phyloP scores from a whole-genome alignment of 352 stramenopile species.

The Phytophthora fragariaefolia region DNA sequence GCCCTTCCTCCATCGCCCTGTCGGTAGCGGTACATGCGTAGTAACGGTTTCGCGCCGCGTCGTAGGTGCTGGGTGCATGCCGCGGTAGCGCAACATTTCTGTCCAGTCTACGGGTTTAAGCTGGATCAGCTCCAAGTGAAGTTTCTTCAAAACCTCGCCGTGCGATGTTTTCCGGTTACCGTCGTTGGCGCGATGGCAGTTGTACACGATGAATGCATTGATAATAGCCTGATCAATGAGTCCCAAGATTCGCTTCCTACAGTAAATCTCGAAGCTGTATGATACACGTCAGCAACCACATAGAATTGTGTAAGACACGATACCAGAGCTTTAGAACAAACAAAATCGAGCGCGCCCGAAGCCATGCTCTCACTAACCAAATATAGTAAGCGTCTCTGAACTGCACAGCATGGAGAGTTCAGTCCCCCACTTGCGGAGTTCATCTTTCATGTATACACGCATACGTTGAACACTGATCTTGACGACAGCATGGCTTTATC shows the following conservation, averaged over 20 bases:
- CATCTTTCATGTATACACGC: conserved; percentile 1
- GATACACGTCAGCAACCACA: neutral
- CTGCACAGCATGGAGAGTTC: conserved; percentile 8
- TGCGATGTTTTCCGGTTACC: neutral
- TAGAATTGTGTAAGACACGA: neutral
- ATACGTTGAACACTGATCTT: neutral
- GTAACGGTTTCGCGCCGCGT: neutral
- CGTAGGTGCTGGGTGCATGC: neutral
- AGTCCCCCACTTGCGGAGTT: neutral
- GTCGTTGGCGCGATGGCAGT: neutral
- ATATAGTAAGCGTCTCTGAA: conserved; percentile 2
- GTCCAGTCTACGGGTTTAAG: neutral
- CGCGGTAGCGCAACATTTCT: neutral
- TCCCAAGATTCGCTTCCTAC: neutral
- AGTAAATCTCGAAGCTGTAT: neutral
- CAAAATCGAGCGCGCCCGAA: neutral
- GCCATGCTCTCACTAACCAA: neutral
- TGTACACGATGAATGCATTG: neutral
- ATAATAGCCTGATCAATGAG: neutral
- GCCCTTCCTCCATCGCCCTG: neutral
- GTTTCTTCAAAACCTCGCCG: neutral
- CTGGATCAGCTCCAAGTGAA: neutral
- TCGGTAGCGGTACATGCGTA: neutral
- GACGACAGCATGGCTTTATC: conserved; percentile 4
- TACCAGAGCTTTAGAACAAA: neutral